Percentiles rank a stretch among this genome's conserved stretches.
These are phyloP conservation scores for Didymella pinodella DNA, from an alignment of 2,329 filamentous ascomycete genomes.

Conservation along the genomic window DNA sequence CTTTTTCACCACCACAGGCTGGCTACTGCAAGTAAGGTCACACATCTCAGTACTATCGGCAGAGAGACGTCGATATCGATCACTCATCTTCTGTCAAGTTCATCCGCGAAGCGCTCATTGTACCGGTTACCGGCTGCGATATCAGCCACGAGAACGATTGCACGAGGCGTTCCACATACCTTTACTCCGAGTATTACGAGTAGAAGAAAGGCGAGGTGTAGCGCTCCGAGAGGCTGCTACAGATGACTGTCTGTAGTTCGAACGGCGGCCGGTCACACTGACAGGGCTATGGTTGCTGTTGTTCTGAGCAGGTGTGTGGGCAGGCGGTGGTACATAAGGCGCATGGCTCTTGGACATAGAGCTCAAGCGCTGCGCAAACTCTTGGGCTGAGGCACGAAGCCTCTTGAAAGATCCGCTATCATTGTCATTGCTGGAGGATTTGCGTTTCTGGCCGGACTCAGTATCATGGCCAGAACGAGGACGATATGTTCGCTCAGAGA, in stretches of 20 bases:
- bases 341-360: background rate
- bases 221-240: background rate
- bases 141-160: background rate
- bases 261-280: background rate
- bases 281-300: background rate
- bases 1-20: background rate
- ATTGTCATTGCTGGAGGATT: background rate
- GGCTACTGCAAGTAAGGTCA: background rate
- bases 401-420: conserved; percentile 3
- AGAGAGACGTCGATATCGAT: background rate
- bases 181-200: conserved; percentile 15
- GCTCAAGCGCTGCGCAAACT: background rate
- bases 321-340: background rate
- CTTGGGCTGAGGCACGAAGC: background rate
- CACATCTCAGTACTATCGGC: background rate
- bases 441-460: background rate
- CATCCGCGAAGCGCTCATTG: conserved; percentile 10
- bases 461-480: background rate
- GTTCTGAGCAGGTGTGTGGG: background rate
- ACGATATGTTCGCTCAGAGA: background rate
- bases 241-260: background rate
- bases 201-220: conserved; percentile 5
- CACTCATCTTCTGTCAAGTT: conserved; percentile 9
- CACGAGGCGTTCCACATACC: background rate
- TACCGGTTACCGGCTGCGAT: background rate